Percentiles rank a stretch among this genome's conserved stretches.
Evolutionary conservation across 2,329 filamentous ascomycete species (phyloP).

Genomic region (Juglanconis oblonga): DNA sequence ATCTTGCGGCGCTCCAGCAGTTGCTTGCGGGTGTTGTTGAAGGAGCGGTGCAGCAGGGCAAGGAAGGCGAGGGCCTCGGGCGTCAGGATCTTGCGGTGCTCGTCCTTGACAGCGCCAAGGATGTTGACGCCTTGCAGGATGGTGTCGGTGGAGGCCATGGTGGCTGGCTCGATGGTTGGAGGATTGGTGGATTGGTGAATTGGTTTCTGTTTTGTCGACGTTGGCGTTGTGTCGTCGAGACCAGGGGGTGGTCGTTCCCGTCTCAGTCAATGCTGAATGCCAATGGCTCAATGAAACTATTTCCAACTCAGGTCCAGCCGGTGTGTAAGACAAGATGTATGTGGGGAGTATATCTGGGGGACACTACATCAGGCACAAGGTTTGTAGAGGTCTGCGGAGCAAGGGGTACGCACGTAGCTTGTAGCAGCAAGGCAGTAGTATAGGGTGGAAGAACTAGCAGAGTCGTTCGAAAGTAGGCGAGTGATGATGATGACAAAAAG

Average conservation of each 20-base stretch:
- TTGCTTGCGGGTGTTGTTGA: slow-evolving; percentile 83
- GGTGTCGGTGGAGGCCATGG: slow-evolving; percentile 68
- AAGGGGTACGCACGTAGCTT: background rate
- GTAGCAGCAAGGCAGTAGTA: background rate
- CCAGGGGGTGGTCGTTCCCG: background rate
- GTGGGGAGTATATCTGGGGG: background rate
- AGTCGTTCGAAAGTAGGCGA: background rate
- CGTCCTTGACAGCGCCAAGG: slow-evolving; percentile 73
- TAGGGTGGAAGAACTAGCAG: background rate
- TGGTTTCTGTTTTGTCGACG: background rate
- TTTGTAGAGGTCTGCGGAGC: background rate
- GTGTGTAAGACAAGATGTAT: background rate
- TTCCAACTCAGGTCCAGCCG: slow-evolving; percentile 8
- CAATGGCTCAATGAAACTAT: background rate
- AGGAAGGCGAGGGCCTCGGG: slow-evolving; percentile 90
- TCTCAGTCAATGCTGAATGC: background rate
- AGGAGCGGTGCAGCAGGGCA: slow-evolving; percentile 89
- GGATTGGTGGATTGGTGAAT: background rate
- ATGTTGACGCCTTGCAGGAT: slow-evolving; percentile 88
- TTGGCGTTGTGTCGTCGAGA: background rate
- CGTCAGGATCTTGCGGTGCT: slow-evolving; percentile 86
- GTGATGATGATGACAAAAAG: slow-evolving; percentile 10
- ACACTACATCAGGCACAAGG: background rate
- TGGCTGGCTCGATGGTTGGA: slow-evolving; percentile 22
- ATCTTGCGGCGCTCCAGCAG: slow-evolving; percentile 82